Conservation (phyloP, 139 green algal species). For the Gonium pectorale region DNA sequence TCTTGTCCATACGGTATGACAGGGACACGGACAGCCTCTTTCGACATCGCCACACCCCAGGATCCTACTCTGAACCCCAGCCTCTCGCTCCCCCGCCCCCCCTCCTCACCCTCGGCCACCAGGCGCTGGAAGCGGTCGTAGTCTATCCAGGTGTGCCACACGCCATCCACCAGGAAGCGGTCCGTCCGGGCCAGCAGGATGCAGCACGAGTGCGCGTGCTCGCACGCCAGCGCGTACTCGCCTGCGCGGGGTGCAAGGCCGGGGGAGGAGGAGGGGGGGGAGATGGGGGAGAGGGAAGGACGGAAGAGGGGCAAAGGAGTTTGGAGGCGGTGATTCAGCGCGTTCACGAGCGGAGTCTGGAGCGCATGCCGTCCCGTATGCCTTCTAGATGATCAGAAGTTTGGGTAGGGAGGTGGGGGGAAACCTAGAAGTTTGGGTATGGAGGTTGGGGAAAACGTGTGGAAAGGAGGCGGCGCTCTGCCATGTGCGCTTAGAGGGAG, state of each 20-base stretch:
- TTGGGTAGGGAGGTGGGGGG: too few relatives aligned
- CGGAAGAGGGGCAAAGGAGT: neutral
- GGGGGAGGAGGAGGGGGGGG: neutral
- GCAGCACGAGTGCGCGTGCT: slow-evolving; percentile 90
- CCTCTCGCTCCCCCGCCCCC: neutral
- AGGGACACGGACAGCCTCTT: too few relatives aligned
- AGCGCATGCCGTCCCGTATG: too few relatives aligned
- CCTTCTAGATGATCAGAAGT: too few relatives aligned
- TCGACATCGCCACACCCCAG: neutral
- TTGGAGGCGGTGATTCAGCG: too few relatives aligned
- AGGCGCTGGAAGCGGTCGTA: slow-evolving; percentile 74
- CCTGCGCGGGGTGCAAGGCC: slow-evolving; percentile 31
- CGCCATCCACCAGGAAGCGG: slow-evolving; percentile 70
- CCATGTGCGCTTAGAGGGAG: too few relatives aligned
- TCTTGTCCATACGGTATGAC: neutral
- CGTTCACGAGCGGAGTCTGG: too few relatives aligned
- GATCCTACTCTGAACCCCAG: neutral
- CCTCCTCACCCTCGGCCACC: slow-evolving; percentile 31
- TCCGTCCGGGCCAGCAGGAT: slow-evolving; percentile 79
- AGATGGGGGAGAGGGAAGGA: neutral
- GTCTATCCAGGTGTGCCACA: slow-evolving; percentile 92
- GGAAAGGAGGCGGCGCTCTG: too few relatives aligned
- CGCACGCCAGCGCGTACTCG: slow-evolving; percentile 86
- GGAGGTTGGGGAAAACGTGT: too few relatives aligned
- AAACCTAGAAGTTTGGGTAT: too few relatives aligned